A percentile compares a stretch with the other conserved stretches of the same genome.
These are phyloP conservation scores for Thelephora aurantiotincta DNA, from an alignment of 768 basidiomycete genomes.

Conservation along the genomic window DNA sequence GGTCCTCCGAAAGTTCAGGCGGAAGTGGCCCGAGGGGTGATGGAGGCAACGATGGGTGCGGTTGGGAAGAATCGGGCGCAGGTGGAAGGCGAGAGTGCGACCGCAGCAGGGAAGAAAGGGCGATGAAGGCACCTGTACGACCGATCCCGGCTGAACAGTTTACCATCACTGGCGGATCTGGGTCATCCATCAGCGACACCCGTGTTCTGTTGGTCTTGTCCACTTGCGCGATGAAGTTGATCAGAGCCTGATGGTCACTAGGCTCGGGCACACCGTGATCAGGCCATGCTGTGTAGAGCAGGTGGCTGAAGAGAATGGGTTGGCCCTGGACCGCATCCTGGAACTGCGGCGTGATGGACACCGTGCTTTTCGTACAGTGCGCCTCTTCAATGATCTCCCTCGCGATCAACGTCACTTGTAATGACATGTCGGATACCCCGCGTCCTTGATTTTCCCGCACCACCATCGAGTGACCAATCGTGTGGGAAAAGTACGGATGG, in stretches of 20 bases:
- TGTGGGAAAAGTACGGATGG: constrained; percentile 58
- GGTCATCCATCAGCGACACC: constrained; percentile 21
- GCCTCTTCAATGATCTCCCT: constrained; percentile 35
- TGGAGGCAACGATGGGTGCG: constrained; percentile 20
- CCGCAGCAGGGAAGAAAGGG: constrained; percentile 67
- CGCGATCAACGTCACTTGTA: constrained; percentile 45
- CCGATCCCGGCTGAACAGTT: constrained; percentile 85
- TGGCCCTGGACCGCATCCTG: constrained; percentile 12
- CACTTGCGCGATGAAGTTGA: constrained; percentile 51
- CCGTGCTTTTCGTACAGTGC: constrained; percentile 44
- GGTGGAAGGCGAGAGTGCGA: constrained; percentile 27
- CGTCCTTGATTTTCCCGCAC: constrained; percentile 31
- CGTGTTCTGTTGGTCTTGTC: constrained; percentile 37
- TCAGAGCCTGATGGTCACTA: constrained; percentile 42
- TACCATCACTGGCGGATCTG: constrained; percentile 67
- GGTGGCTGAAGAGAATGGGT: constrained; percentile 45
- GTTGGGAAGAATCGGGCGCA: constrained; percentile 15
- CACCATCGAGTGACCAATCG: constrained; percentile 34
- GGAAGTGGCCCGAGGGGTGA: constrained; percentile 51
- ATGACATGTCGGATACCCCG: constrained; percentile 19
- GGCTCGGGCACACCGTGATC: constrained; percentile 69
- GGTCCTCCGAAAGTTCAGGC: constrained; percentile 32
- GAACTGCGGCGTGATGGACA: constrained; percentile 30
- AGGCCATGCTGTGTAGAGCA: constrained; percentile 70
- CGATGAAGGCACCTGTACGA: constrained; percentile 77